Evolutionary conservation across 23 red algal species (phyloP).

Genomic region (Gracilaria gracilis): DNA sequence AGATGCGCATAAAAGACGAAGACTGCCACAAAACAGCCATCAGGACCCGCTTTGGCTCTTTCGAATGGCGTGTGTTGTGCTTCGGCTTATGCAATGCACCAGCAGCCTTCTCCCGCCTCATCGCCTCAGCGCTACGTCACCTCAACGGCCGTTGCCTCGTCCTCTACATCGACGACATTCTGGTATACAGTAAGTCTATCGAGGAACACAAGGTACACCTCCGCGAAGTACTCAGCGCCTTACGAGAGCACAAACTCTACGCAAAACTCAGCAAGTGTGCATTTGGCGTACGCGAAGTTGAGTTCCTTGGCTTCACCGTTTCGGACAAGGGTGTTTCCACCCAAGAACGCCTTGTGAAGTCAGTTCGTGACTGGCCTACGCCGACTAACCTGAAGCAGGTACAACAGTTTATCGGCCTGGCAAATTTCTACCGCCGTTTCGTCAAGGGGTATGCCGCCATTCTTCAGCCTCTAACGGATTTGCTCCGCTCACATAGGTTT

Average conservation of each 20-base stretch:
- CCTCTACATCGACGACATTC: neutral
- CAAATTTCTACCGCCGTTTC: neutral
- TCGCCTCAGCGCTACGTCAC: neutral
- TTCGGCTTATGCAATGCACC: neutral
- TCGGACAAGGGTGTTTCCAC: neutral
- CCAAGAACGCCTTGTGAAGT: neutral
- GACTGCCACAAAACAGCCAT: slow-evolving; percentile 2
- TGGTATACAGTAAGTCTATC: neutral
- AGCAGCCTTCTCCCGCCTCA: neutral
- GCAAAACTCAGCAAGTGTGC: neutral
- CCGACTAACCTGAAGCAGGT: neutral
- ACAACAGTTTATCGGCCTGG: neutral
- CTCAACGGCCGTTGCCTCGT: neutral
- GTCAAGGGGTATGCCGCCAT: neutral
- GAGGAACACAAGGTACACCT: neutral
- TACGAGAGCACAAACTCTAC: neutral
- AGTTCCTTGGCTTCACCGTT: neutral
- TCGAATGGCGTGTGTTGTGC: neutral
- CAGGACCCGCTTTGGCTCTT: neutral
- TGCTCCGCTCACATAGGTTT: neutral
- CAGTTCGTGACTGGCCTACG: neutral
- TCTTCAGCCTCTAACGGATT: neutral
- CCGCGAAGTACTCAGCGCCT: neutral
- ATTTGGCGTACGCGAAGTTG: neutral
- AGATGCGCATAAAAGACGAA: neutral